These are phyloP conservation scores for Fusarium graminum DNA, from an alignment of 2,329 filamentous ascomycete species.

Conservation along the genomic window DNA sequence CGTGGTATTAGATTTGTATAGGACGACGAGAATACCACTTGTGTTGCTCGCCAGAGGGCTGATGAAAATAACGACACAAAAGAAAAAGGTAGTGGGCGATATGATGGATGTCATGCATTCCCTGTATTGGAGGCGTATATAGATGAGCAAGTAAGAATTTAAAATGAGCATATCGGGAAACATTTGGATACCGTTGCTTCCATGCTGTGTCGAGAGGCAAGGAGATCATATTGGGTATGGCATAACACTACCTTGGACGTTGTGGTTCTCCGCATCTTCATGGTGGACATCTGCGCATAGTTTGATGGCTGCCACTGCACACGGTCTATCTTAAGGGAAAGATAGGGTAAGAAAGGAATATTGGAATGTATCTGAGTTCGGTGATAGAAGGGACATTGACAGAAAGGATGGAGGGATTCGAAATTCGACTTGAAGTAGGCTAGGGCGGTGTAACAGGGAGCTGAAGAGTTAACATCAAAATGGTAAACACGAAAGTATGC, in stretches of 20 bases:
- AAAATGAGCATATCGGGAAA: constrained; percentile 27
- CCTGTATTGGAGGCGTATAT: constrained; percentile 39
- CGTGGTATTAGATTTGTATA: constrained; percentile 38
- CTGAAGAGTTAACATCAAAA: constrained; percentile 5
- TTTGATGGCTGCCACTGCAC: not conserved
- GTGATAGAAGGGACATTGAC: not conserved
- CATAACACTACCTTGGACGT: not conserved
- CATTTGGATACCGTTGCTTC: not conserved
- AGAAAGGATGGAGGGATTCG: not conserved
- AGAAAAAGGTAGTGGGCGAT: constrained; percentile 36
- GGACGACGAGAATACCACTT: constrained; percentile 36
- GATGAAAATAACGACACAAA: constrained; percentile 29
- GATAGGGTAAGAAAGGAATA: not conserved
- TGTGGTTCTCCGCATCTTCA: not conserved
- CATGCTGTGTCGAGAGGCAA: not conserved
- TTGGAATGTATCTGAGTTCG: not conserved
- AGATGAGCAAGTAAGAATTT: constrained; percentile 39
- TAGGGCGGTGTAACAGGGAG: constrained; percentile 24
- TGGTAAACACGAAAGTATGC: constrained; percentile 19
- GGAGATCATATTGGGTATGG: not conserved
- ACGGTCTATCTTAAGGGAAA: not conserved
- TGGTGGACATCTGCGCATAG: not conserved
- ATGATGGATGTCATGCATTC: constrained; percentile 40
- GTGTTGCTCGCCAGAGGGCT: constrained; percentile 26
- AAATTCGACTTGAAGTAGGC: not conserved